Evolutionary conservation across 345 rosid genomes (phyloP).

Genomic region (Salix exigua): DNA sequence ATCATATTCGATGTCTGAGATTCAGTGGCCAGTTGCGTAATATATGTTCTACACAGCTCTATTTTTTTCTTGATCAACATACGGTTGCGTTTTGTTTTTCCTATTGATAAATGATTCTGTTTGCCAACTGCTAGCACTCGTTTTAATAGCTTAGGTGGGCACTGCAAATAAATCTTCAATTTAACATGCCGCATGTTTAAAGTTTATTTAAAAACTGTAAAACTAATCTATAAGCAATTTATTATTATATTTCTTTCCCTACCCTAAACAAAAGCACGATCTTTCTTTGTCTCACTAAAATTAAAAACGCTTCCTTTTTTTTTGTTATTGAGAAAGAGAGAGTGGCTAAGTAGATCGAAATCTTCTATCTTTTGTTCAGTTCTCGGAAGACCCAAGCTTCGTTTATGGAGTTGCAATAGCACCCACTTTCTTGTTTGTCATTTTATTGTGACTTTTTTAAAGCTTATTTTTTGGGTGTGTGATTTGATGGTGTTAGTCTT

Average conservation of each 20-base stretch:
- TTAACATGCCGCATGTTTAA: no score
- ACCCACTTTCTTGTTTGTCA: constrained; percentile 33
- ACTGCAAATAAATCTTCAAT: neutral
- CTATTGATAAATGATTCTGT: neutral
- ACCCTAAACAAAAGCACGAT: constrained; percentile 25
- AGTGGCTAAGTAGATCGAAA: constrained; percentile 89
- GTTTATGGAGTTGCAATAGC: constrained; percentile 41
- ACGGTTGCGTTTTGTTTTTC: neutral
- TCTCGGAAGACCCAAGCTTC: constrained; percentile 57
- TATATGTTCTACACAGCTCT: neutral
- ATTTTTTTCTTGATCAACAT: neutral
- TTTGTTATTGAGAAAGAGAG: constrained; percentile 24
- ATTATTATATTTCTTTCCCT: constrained; percentile 23
- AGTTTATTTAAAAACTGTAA: no score
- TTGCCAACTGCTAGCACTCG: neutral
- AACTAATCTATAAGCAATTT: no score
- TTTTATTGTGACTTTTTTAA: no score
- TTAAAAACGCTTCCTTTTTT: constrained; percentile 13
- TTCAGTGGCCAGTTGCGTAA: neutral
- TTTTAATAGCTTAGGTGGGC: neutral
- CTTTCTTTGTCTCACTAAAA: constrained; percentile 26
- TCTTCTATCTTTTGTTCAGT: constrained; percentile 29
- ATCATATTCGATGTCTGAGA: neutral
- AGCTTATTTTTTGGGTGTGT: no score
- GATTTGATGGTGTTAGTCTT: no score